These are phyloP conservation scores for Alliaria petiolata DNA, from an alignment of 345 rosid species.

Conservation along the genomic window DNA sequence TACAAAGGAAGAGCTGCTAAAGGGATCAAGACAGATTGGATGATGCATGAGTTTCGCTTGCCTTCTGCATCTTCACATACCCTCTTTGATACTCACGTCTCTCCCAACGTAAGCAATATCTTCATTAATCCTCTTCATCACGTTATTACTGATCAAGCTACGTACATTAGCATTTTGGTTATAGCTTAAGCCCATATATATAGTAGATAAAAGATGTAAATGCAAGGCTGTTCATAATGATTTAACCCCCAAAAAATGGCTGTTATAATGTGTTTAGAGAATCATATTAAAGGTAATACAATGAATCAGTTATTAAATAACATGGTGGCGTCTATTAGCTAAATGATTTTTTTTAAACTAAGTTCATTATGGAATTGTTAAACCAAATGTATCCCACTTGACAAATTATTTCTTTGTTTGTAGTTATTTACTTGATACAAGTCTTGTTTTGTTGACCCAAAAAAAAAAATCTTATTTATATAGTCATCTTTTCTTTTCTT, in stretches of 20 bases:
- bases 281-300: not conserved
- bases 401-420: not conserved
- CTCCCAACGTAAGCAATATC: slow-evolving; percentile 48
- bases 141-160: not conserved
- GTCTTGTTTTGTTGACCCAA: not conserved
- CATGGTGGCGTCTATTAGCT: not conserved
- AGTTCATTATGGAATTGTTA: not conserved
- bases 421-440: not conserved
- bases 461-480: not conserved
- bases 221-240: not conserved
- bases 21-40: slow-evolving; percentile 88
- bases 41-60: slow-evolving; percentile 90
- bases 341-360: not conserved
- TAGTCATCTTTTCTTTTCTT: not conserved
- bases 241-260: no score
- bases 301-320: not conserved
- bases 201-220: not conserved
- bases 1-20: slow-evolving; percentile 82
- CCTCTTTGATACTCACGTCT: slow-evolving; percentile 35
- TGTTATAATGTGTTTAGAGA: not conserved
- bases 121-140: not conserved
- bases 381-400: not conserved
- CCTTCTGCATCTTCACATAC: slow-evolving; percentile 47
- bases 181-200: not conserved
- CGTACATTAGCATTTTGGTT: not conserved